These are phyloP conservation scores for Globisporangium paddicum DNA, from an alignment of 352 stramenopile genomes.

Conservation along the genomic window DNA sequence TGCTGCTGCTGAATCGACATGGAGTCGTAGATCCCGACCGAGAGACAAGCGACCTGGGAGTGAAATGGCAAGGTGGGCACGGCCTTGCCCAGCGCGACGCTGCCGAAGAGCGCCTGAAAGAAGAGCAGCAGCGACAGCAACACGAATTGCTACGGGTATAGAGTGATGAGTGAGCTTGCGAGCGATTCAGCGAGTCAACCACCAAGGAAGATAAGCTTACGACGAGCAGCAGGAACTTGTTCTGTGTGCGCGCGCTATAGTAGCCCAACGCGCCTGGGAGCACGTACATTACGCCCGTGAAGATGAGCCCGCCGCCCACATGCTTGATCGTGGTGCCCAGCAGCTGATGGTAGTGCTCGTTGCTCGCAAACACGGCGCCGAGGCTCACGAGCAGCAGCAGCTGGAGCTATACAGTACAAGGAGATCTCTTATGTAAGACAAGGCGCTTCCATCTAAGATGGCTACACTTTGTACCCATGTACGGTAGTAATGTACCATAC, in stretches of 20 bases:
- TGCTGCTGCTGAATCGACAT: constrained; percentile 27
- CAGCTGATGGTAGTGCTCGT: constrained; percentile 60
- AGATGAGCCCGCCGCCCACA: constrained; percentile 60
- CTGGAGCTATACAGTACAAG: constrained; percentile 26
- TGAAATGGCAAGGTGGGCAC: constrained; percentile 29
- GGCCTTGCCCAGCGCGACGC: constrained; percentile 35
- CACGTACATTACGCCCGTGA: constrained; percentile 55
- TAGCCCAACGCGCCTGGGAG: constrained; percentile 41
- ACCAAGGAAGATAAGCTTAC: constrained; percentile 11
- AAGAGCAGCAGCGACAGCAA: constrained; percentile 42
- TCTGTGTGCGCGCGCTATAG: constrained; percentile 51
- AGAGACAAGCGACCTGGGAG: constrained; percentile 48
- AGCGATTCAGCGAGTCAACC: background rate
- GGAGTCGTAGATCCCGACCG: constrained; percentile 46
- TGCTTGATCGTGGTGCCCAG: constrained; percentile 46
- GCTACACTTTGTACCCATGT: background rate
- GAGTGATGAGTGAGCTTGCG: background rate
- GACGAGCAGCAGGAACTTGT: constrained; percentile 73
- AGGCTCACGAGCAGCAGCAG: constrained; percentile 48
- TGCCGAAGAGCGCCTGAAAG: constrained; percentile 62
- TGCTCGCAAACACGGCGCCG: constrained; percentile 39
- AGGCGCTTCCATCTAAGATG: background rate
- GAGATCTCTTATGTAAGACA: background rate
- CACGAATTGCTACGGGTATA: constrained; percentile 28
- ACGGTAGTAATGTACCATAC: constrained; percentile 33